Evolutionary conservation across 192 early-diverging fungal species (phyloP).

Genomic region (Backusella macrospora): DNA sequence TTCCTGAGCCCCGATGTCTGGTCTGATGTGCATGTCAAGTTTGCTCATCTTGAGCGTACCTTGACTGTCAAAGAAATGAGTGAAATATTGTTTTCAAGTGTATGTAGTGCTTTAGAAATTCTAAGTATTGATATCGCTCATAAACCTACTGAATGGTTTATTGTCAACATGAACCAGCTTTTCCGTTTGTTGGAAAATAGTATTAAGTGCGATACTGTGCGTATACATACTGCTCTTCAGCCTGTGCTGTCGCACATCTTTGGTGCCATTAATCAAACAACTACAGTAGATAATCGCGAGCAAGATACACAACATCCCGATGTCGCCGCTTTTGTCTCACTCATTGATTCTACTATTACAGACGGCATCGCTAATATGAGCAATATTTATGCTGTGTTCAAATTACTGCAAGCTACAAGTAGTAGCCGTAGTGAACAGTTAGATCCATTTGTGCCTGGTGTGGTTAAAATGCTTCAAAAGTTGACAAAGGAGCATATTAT

Average conservation of each 20-base stretch:
- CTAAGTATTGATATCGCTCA: conserved; percentile 62
- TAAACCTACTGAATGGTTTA: conserved; percentile 66
- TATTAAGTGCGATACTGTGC: conserved; percentile 74
- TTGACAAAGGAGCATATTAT: conserved; percentile 83
- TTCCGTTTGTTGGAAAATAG: conserved; percentile 69
- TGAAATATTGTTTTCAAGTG: conserved; percentile 53
- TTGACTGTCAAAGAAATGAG: conserved; percentile 58
- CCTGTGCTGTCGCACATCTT: conserved; percentile 77
- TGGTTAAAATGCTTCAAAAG: conserved; percentile 85
- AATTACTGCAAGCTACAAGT: conserved; percentile 67
- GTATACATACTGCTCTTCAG: conserved; percentile 70
- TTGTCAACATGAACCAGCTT: conserved; percentile 62
- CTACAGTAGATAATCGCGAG: conserved; percentile 38
- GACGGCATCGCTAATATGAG: conserved; percentile 67
- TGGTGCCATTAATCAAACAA: conserved; percentile 52
- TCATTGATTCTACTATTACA: conserved; percentile 66
- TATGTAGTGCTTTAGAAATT: conserved; percentile 73
- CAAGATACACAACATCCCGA: conserved; percentile 49
- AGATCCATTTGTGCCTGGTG: conserved; percentile 69
- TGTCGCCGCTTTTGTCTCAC: conserved; percentile 55
- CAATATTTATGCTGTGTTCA: conserved; percentile 69
- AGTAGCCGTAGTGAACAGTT: conserved; percentile 66
- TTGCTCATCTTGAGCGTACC: conserved; percentile 69
- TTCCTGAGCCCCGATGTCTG: conserved; percentile 67
- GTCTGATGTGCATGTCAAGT: conserved; percentile 71